Evolutionary conservation across 129 eudicot species (phyloP), one percentile per base, ranked within the genome.

Genomic region (Pittosporum tobira): DNA sequence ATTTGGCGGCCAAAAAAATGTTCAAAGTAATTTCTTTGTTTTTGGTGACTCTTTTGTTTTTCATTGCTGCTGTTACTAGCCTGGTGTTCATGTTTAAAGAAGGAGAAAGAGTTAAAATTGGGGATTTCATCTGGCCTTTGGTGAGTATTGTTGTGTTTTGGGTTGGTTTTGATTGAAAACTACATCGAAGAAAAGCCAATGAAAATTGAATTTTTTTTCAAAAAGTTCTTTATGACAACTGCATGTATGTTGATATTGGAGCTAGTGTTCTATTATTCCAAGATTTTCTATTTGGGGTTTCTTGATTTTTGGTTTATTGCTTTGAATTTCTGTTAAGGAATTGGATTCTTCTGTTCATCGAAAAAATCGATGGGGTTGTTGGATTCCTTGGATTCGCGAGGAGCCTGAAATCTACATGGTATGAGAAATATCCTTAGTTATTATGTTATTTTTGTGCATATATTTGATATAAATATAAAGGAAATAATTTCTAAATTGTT

Each of bases 281-380:
- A 78, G 76, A 75, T 78, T n/a, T 73, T n/a, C 79, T 1, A 71
- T 78, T 14, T 78, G 84, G 84, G 83, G 84, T 11, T 50, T 78
- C 57, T 57, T 78, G 58, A 24, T 73, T 20, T 68, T 69, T 64
- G 76, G 84, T 19, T 23, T 73, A 23, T 62, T 73, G 67, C 47
- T 73, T 14, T 64, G 76, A 73, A 29, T 65, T 45, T 22, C 76
- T 3, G 62, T 73, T 29, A 55, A 75, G 56, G 70, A 78, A 8
- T 36, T 78, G 57, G 55, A 73, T 38, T 38, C 16, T 57, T 62
- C 70, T 42, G 18, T 60, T 44, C 21, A 38, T 60, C 11, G 31
- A 16, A 38, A 52, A 46, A 64, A 64, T 65, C 67, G 72, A 22
- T 48, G 70, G 49, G 79, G 84, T 38, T 38, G 3, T 45, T 44